Evolutionary conservation across 2,329 filamentous ascomycete species (phyloP), one percentile per base, ranked within the genome.

Genomic region (Alternaria burnsii): DNA sequence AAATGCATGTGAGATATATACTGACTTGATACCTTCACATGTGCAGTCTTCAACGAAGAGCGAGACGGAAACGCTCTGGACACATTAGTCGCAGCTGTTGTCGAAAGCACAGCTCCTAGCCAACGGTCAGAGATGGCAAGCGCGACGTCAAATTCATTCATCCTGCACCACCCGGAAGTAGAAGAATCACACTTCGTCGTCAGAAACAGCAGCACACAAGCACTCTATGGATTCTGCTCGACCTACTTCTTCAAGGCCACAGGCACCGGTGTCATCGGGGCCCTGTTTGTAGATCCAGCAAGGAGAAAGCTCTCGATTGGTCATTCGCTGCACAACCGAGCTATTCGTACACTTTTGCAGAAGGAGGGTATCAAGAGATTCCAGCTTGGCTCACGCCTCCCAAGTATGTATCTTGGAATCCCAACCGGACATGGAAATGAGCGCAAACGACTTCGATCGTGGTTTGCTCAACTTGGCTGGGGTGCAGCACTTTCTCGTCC

Each of bases 401-500:
- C 94, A 0, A 91, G 89, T n/a, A 88, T 97, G 24, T 97, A 94
- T 71, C 86, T 92, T 0, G 94, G 94, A 0, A 91, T 97, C 10
- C 93, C 94, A 0, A 88, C 85, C n/a, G 84, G 81, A 5, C 88
- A 91, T 44, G 81, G 82, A 2, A 80, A 84, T 4, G 87, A 89
- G 69, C 82, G 86, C 16, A 89, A 87, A 73, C 82, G 84, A 50
- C 76, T 89, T 22, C 83, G 87, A n/a, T 85, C 87, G 46, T 98
- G 94, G 94, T 97, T 97, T 76, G 87, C 89, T n/a, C 92, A 90
- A 66, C 86, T 93, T 47, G 94, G 94, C 14, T 97, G 94, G 94
- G 93, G 96, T 71, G 90, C 86, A 3, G 84, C 86, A 0, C 81
- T 88, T 5, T 88, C 87, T 2, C 83, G 86, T 11, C 82, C 87